Evolutionary conservation across 2,329 filamentous ascomycete genomes (phyloP), one percentile per base, ranked within the genome.

Genomic region (Ascocoryne sarcoides): DNA sequence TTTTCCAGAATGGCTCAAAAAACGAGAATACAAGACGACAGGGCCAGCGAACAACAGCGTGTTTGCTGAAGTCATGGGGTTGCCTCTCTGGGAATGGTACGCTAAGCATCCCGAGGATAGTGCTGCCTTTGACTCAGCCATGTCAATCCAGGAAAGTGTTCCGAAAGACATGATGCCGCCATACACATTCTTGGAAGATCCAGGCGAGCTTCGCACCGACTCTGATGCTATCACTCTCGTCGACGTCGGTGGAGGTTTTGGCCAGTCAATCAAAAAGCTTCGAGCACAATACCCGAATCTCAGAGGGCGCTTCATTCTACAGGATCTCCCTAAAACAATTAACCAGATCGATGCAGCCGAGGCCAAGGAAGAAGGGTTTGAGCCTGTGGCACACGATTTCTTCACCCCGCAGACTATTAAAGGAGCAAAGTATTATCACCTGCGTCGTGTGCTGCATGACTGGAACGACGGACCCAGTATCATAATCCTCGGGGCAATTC

Each of bases 391-490:
- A 10, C 18, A 35, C 3, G 32, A 35, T n/a, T 35, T 35, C n/a
- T 35, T 35, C 32, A 35, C 17, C 16, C 32, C 32, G 8, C 32
- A 35, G 20, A 12, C 32, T 7, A 18, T 35, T n/a, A 19, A 35
- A 35, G 32, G 32, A 3, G 34, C 39, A 12, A 42, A 37, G 9
- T 42, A 59, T 4, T 67, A 67, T 37, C 66, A 61, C 46, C 45
- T 66, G 20, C 57, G 62, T 19, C 54, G 47, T n/a, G 50, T 66
- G 10, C 42, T 67, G 10, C 65, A 67, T 43, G 60, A 67, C 46
- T 64, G 56, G 50, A 54, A 57, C 1, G 61, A 65, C 32, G 46
- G 59, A 7, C 47, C 58, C 15, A 56, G 49, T 12, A 36, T 43
- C 2, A 18, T 40, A 10, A 65, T 68, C 5, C 57, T 66, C 20